A percentile compares a stretch with the other conserved stretches of the same genome.
Evolutionary conservation across 2,329 filamentous ascomycete species (phyloP).

Genomic region (Cyphellophora europaea): DNA sequence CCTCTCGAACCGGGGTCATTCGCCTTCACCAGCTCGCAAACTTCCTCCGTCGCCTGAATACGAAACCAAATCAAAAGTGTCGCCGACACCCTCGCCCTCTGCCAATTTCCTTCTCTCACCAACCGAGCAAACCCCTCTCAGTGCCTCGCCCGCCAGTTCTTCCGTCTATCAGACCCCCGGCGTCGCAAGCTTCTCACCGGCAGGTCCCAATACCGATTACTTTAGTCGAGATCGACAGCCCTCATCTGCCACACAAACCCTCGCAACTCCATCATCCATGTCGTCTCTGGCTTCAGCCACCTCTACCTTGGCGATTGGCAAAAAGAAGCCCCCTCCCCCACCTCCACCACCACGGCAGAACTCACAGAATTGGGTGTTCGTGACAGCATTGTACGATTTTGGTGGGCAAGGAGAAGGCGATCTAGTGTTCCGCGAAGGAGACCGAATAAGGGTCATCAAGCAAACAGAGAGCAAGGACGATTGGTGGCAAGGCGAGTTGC

Average conservation of each 20-base stretch:
- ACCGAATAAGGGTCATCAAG: constrained; percentile 66
- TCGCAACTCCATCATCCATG: constrained; percentile 31
- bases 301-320: constrained; percentile 30
- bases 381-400: constrained; percentile 69
- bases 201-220: constrained; percentile 35
- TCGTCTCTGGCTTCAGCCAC: constrained; percentile 21
- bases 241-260: constrained; percentile 28
- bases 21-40: constrained; percentile 21
- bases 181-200: constrained; percentile 23
- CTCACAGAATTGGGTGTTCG: constrained; percentile 41
- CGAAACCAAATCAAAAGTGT: constrained; percentile 24
- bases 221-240: constrained; percentile 32
- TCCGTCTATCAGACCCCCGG: constrained; percentile 20
- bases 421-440: constrained; percentile 65
- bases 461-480: constrained; percentile 73
- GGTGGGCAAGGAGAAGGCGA: constrained; percentile 61
- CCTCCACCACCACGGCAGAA: constrained; percentile 57
- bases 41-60: constrained; percentile 20
- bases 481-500: constrained; percentile 78
- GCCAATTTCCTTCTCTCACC: constrained; percentile 4
- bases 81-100: constrained; percentile 22
- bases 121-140: constrained; percentile 12
- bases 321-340: constrained; percentile 70
- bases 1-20: constrained; percentile 20
- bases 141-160: constrained; percentile 17